phyloP scores from a whole-genome alignment of 495 filamentous ascomycete species.

The Penicillium samsonianum region DNA sequence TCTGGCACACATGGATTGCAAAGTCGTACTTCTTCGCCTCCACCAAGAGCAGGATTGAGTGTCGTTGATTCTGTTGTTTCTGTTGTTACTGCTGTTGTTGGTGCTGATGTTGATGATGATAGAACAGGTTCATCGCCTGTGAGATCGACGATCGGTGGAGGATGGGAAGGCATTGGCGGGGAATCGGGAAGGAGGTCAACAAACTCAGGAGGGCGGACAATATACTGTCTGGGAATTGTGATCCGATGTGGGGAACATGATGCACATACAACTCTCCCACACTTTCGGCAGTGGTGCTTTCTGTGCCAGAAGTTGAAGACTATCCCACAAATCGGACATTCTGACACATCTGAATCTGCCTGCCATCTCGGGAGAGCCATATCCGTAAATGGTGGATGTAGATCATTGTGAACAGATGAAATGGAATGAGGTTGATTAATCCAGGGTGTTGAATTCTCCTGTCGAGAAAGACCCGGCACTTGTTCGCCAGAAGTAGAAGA shows the following conservation, averaged over 20 bases:
- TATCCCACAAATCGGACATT: conserved; percentile 78
- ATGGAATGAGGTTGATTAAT: not conserved
- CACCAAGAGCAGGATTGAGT: conserved; percentile 61
- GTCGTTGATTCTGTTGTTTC: conserved; percentile 13
- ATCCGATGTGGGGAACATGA: conserved; percentile 93
- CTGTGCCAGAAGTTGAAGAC: conserved; percentile 84
- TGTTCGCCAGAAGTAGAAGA: conserved; percentile 12
- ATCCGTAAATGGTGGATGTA: conserved; percentile 2
- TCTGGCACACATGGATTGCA: conserved; percentile 96
- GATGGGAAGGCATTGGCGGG: conserved; percentile 21
- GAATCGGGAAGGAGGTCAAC: conserved; percentile 27
- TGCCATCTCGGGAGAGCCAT: conserved; percentile 73
- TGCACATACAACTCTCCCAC: conserved; percentile 90
- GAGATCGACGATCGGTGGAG: conserved; percentile 38
- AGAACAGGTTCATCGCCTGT: conserved; percentile 39
- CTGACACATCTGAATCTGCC: conserved; percentile 73
- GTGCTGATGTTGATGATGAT: conserved; percentile 17
- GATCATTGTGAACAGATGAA: not conserved
- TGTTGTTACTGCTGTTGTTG: too few relatives aligned
- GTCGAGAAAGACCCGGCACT: conserved; percentile 4
- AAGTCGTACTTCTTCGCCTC: conserved; percentile 84
- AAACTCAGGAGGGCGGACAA: conserved; percentile 74
- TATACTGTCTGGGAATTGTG: conserved; percentile 88
- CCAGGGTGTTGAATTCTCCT: not conserved
- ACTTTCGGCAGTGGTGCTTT: conserved; percentile 96